Conservation (phyloP, 176 grass and related monocot genomes). For the Musa troglodytarum region DNA sequence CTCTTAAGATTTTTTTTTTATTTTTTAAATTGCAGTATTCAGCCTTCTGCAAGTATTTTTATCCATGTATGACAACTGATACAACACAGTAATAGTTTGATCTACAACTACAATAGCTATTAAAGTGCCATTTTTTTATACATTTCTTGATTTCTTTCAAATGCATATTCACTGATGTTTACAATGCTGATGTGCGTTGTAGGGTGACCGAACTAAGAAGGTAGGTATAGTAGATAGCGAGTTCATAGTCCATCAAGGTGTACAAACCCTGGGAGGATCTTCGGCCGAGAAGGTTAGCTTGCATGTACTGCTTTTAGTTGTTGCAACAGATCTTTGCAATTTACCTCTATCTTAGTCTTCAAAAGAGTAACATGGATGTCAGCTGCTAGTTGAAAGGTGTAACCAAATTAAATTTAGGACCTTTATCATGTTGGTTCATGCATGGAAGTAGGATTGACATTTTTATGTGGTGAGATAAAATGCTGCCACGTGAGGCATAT, state of each 20-base stretch:
- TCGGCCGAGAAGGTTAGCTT: constrained; percentile 38
- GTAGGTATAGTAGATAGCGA: constrained; percentile 73
- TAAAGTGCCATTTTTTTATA: background rate
- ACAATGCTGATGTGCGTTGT: constrained; percentile 17
- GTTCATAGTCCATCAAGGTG: constrained; percentile 68
- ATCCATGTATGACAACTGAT: no score
- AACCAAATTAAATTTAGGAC: background rate
- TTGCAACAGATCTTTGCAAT: background rate
- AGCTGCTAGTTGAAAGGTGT: background rate
- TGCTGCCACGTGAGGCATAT: no score
- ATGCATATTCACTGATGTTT: background rate
- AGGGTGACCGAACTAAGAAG: constrained; percentile 76
- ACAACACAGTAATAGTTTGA: no score
- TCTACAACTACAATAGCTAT: background rate
- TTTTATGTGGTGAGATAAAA: no score
- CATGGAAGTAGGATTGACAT: background rate
- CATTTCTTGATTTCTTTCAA: background rate
- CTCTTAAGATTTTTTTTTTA: no score
- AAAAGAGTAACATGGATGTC: background rate
- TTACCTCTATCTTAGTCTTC: background rate
- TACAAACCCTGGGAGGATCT: constrained; percentile 67
- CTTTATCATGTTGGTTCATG: background rate
- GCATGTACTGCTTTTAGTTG: constrained; percentile 4
- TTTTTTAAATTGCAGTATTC: no score
- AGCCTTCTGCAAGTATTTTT: no score